These are phyloP conservation scores for Citrullus mucosospermus DNA, from an alignment of 306 rosid genomes.

Conservation along the genomic window DNA sequence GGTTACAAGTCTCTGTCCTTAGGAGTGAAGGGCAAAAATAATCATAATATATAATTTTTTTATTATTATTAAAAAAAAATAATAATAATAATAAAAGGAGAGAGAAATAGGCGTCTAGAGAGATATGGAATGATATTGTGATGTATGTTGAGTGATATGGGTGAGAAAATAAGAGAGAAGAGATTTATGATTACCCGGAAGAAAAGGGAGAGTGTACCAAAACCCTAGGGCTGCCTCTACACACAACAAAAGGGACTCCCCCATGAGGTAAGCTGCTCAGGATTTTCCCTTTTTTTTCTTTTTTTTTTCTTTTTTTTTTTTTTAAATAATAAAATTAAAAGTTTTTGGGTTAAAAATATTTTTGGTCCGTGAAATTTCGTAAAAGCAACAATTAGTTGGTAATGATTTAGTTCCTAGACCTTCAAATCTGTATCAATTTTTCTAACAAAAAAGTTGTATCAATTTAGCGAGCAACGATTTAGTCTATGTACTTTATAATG, in stretches of 20 bases:
- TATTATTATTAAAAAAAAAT: no score
- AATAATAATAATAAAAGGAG: neutral
- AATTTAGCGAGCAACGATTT: no score
- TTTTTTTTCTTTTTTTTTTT: no score
- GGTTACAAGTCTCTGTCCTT: slow-evolving; percentile 40
- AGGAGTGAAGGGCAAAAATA: slow-evolving; percentile 9
- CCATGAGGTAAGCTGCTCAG: slow-evolving; percentile 58
- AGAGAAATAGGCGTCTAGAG: slow-evolving; percentile 16
- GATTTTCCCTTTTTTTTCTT: no score
- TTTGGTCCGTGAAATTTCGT: no score
- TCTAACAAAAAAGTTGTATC: no score
- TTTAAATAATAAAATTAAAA: no score
- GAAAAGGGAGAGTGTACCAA: slow-evolving; percentile 58
- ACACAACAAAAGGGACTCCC: slow-evolving; percentile 30
- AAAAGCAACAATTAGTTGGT: no score
- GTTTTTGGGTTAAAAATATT: no score
- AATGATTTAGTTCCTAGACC: no score
- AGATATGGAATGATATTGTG: slow-evolving; percentile 48
- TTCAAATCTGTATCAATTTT: no score
- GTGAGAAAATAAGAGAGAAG: slow-evolving; percentile 51
- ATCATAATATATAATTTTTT: slow-evolving; percentile 12
- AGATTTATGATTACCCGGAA: slow-evolving; percentile 81
- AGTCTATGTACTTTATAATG: no score
- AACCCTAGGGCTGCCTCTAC: slow-evolving; percentile 38
- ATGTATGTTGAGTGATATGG: slow-evolving; percentile 70